A percentile compares a stretch with the other conserved stretches of the same genome.
phyloP scores from a whole-genome alignment of 1,284 basidiomycete genomes.

The Cryptococcus jaspeensis region DNA sequence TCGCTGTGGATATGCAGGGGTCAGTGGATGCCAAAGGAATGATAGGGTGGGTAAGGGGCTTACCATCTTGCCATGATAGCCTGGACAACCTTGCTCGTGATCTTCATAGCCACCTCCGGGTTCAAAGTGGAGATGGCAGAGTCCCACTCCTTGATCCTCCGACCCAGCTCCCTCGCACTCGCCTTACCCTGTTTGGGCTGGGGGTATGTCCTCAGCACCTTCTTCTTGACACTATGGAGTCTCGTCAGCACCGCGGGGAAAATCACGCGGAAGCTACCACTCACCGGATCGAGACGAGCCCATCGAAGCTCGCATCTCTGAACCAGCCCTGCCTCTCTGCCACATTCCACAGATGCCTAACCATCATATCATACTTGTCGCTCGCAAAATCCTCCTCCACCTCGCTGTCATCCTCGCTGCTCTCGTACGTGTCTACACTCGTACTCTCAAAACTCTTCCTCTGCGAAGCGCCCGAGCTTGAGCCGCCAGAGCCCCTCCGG shows the following conservation, averaged over 20 bases:
- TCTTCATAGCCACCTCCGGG: conserved; percentile 74
- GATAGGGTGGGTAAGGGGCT: conserved; percentile 44
- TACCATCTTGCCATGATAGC: conserved; percentile 68
- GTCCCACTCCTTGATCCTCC: conserved; percentile 52
- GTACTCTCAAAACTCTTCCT: background rate
- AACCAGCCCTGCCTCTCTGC: conserved; percentile 45
- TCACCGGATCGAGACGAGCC: conserved; percentile 44
- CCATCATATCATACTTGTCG: conserved; percentile 30
- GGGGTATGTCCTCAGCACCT: conserved; percentile 34
- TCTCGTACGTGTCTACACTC: background rate
- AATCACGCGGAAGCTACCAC: conserved; percentile 7
- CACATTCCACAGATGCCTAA: conserved; percentile 40
- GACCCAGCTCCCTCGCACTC: conserved; percentile 24
- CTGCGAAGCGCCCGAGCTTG: conserved; percentile 1
- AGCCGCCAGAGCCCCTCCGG: conserved; percentile 9
- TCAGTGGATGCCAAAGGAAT: background rate
- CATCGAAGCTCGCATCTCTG: conserved; percentile 38
- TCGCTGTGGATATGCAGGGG: conserved; percentile 16
- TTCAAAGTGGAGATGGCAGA: conserved; percentile 68
- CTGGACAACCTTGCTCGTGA: conserved; percentile 74
- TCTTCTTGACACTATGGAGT: conserved; percentile 36
- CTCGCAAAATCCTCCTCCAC: background rate
- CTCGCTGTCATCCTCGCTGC: conserved; percentile 2
- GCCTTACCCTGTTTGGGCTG: conserved; percentile 21
- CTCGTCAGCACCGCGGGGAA: background rate